These are phyloP conservation scores for Primulina huaijiensis DNA, from an alignment of 257 asterid species.

Conservation along the genomic window DNA sequence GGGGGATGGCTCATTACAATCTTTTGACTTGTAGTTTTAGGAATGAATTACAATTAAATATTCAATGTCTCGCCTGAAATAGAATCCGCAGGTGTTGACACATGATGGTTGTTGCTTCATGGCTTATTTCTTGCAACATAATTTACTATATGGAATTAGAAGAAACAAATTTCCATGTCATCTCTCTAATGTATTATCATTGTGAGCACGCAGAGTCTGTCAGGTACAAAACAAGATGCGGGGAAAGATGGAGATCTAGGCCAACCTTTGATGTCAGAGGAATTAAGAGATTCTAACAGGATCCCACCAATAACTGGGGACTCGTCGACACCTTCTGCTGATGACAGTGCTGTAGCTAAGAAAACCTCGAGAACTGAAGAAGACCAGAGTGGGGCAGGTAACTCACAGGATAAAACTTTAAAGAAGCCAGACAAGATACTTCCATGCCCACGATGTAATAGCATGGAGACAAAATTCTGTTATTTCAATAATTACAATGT, in stretches of 20 bases:
- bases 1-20: background rate
- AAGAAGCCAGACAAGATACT: slow-evolving; percentile 88
- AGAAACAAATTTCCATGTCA: background rate
- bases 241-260: slow-evolving; percentile 32
- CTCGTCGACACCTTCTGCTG: slow-evolving; percentile 33
- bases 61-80: background rate
- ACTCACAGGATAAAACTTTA: slow-evolving; percentile 57
- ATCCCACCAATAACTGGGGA: slow-evolving; percentile 33
- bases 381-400: slow-evolving; percentile 49
- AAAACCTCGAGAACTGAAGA: slow-evolving; percentile 47
- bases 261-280: slow-evolving; percentile 34
- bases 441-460: slow-evolving; percentile 96
- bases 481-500: slow-evolving; percentile 92
- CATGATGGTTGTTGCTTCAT: slow-evolving; percentile 1
- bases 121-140: background rate
- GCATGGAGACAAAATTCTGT: slow-evolving; percentile 98
- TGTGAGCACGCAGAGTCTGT: slow-evolving; percentile 38
- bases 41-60: background rate
- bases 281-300: slow-evolving; percentile 30
- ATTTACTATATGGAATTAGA: no score
- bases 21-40: background rate
- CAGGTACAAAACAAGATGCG: slow-evolving; percentile 30
- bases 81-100: background rate
- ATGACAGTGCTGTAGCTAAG: slow-evolving; percentile 32
- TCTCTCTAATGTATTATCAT: slow-evolving; percentile 23